Evolutionary conservation across 768 basidiomycete species (phyloP).

Genomic region (Amanita rubescens): DNA sequence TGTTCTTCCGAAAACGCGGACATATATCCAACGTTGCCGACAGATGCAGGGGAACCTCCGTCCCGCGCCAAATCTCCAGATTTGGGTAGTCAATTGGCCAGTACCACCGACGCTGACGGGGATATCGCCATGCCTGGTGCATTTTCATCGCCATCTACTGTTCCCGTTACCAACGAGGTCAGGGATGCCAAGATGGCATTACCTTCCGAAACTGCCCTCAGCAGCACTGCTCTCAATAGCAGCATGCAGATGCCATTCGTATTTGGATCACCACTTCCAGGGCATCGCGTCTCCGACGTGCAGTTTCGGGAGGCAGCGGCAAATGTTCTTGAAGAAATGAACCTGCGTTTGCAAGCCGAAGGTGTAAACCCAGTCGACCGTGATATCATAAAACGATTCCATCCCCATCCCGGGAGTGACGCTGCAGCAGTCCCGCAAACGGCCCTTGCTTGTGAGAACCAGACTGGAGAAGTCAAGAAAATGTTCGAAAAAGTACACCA

Average conservation of each 20-base stretch:
- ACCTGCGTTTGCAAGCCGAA: conserved; percentile 52
- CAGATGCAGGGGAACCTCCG: conserved; percentile 11
- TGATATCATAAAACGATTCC: conserved; percentile 36
- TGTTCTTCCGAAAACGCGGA: conserved; percentile 26
- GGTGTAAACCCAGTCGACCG: conserved; percentile 44
- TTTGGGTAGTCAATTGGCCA: not conserved
- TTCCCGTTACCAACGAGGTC: not conserved
- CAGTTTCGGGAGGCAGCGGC: conserved; percentile 61
- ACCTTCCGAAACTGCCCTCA: conserved; percentile 6
- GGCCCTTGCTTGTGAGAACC: conserved; percentile 18
- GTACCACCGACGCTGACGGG: conserved; percentile 12
- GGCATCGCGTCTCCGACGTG: conserved; percentile 52
- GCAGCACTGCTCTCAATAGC: conserved; percentile 1
- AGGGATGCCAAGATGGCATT: not conserved
- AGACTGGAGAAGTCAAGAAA: conserved; percentile 24
- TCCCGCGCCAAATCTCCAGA: conserved; percentile 6
- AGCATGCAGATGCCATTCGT: conserved; percentile 39
- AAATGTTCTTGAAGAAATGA: conserved; percentile 80
- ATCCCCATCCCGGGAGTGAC: conserved; percentile 23
- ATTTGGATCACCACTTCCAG: conserved; percentile 71
- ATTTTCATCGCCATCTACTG: conserved; percentile 7
- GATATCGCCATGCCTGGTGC: conserved; percentile 31
- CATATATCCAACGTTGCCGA: conserved; percentile 29
- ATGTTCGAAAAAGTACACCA: conserved; percentile 58
- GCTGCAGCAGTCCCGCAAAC: conserved; percentile 11